Evolutionary conservation across 257 asterid genomes (phyloP).

Genomic region (Hygrophila difformis): DNA sequence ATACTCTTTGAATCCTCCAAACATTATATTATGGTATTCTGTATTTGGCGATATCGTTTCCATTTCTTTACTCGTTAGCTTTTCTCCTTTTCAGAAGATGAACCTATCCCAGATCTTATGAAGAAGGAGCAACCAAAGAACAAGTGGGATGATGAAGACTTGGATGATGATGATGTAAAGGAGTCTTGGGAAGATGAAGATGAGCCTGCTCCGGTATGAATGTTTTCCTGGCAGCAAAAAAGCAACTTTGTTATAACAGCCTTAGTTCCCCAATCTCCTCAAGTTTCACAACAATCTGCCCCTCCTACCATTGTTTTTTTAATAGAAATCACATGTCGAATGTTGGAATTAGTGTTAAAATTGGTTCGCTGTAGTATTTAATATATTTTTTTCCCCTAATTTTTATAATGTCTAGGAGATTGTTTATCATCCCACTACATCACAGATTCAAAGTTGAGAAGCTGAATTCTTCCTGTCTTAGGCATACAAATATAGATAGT

Average conservation of each 20-base stretch:
- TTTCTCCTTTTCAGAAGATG: conserved; percentile 50
- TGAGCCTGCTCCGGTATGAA: conserved; percentile 48
- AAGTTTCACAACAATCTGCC: too few species aligned
- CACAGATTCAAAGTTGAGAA: too few species aligned
- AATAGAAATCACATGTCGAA: too few species aligned
- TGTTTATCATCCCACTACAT: background rate
- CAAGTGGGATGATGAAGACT: conserved; percentile 90
- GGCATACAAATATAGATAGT: too few species aligned
- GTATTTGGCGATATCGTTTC: background rate
- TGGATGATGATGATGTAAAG: conserved; percentile 58
- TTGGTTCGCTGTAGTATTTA: too few species aligned
- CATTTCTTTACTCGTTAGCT: background rate
- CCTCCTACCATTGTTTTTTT: too few species aligned
- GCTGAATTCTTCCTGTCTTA: too few species aligned
- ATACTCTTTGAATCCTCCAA: background rate
- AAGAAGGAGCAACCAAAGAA: conserved; percentile 38
- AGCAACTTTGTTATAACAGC: too few species aligned
- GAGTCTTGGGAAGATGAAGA: conserved; percentile 99
- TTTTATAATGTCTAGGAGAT: background rate
- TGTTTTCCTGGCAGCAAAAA: background rate
- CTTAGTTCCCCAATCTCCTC: too few species aligned
- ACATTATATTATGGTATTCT: background rate
- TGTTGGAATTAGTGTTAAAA: too few species aligned
- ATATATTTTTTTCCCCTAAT: background rate
- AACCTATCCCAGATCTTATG: conserved; percentile 46